phyloP scores from a whole-genome alignment of 306 rosid genomes.

The Quercus glauca region DNA sequence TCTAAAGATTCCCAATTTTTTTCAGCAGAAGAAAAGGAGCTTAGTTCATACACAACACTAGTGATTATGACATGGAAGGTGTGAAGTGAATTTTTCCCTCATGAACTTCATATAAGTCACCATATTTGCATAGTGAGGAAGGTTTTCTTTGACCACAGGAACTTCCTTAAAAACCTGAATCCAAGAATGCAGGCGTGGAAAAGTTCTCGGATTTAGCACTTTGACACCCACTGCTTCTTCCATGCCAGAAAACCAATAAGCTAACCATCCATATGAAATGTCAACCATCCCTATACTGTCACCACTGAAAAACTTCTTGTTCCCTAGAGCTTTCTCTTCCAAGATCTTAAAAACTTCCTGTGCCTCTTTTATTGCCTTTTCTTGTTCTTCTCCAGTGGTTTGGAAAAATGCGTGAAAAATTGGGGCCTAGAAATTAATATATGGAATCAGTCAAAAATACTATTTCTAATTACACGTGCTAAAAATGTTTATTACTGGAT shows the following conservation, averaged over 20 bases:
- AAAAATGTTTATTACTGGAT: neutral
- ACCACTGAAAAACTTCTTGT: conserved; percentile 44
- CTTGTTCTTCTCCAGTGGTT: conserved; percentile 23
- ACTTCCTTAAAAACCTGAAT: conserved; percentile 15
- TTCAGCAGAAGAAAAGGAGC: too few relatives aligned
- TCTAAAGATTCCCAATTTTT: too few relatives aligned
- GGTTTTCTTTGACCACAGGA: conserved; percentile 29
- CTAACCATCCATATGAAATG: conserved; percentile 35
- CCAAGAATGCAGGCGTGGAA: conserved; percentile 35
- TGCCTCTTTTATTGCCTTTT: conserved; percentile 25
- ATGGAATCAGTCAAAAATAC: neutral
- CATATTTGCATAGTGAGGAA: conserved; percentile 12
- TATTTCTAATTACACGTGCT: neutral
- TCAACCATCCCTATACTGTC: conserved; percentile 37
- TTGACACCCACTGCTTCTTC: conserved; percentile 38
- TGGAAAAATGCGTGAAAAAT: conserved; percentile 8
- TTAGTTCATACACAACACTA: too few relatives aligned
- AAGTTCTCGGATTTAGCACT: conserved; percentile 26
- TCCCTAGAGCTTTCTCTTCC: conserved; percentile 37
- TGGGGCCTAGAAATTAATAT: neutral
- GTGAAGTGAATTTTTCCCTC: neutral
- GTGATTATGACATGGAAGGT: too few relatives aligned
- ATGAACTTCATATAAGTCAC: neutral
- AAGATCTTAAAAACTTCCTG: conserved; percentile 18
- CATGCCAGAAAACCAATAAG: conserved; percentile 37